These are phyloP conservation scores for Colletotrichum euphorbiae DNA, from an alignment of 2,329 filamentous ascomycete species.

Conservation along the genomic window DNA sequence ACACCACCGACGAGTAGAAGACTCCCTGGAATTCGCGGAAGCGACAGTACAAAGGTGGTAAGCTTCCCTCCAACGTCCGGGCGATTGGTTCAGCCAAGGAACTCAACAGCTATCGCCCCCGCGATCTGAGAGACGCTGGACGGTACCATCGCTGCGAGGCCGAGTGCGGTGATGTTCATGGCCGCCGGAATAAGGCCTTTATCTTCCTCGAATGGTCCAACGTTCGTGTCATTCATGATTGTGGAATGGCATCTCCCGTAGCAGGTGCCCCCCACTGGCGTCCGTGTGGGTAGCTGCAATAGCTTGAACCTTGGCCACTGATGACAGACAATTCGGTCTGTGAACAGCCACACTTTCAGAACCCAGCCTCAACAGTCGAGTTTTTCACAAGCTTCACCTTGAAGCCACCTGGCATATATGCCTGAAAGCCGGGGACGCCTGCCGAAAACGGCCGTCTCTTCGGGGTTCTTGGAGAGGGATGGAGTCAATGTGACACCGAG, in stretches of 20 bases:
- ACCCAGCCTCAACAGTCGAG: background rate
- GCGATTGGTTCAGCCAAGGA: constrained; percentile 25
- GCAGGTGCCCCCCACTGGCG: background rate
- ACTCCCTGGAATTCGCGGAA: background rate
- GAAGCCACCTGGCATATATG: background rate
- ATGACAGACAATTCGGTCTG: background rate
- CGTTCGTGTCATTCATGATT: background rate
- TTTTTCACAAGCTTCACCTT: background rate
- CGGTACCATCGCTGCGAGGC: background rate
- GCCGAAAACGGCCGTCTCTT: background rate
- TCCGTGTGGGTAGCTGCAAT: background rate
- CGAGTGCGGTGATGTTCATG: background rate
- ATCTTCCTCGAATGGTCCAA: background rate
- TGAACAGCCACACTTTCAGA: background rate
- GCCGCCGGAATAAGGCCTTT: background rate
- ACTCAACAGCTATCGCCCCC: background rate
- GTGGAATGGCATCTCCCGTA: background rate
- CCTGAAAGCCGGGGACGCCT: background rate
- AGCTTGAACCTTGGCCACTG: constrained; percentile 2
- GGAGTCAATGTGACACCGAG: constrained; percentile 12
- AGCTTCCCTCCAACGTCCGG: constrained; percentile 1
- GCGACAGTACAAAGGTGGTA: no score
- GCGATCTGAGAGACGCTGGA: background rate
- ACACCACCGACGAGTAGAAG: background rate
- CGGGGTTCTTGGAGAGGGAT: constrained; percentile 10